Base-by-base conservation (phyloP, 257 asterid genomes). In the Linderniella brevidens region DNA sequence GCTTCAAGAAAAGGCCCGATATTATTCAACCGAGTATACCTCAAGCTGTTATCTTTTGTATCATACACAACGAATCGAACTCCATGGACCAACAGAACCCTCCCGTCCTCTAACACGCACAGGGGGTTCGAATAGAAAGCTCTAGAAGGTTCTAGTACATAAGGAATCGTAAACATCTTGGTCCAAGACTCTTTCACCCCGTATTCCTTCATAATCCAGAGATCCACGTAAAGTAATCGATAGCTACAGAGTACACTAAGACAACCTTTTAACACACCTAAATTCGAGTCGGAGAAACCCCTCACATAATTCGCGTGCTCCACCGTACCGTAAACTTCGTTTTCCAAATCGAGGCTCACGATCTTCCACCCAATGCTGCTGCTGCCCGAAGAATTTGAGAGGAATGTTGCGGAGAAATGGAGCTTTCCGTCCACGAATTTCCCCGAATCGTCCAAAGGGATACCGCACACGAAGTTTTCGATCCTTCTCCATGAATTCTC, bases 341-440 rank as follows among this genome's bases (percentile, higher is more conserved):
- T 58, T 35, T 46, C 64, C 19, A 79, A 44, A 68, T 79, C 86
- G 35, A 79, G 49, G 25, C 61, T 57, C 20, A 71, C 64, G 54
- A 79, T 59, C 3, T 25, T 25, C 32, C 32, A 25, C 6, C 32
- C 32, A 19, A 49, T 36, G 37, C n/a, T n/a, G n/a, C n/a, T n/a
- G n/a, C n/a, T n/a, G n/a, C 18, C 60, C 32, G 32, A 25, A 8
- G 39, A 50, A 39, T 49, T 63, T 35, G 13, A 16, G 12, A 36
- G 66, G 6, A 45, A 53, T 56, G 53, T 35, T 1, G 64, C 48
- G 51, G 62, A 46, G 80, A 82, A 83, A 53, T 82, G 74, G 16
- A 82, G 71, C 65, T 74, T 73, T 32, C 94, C 94, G 17, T 59
- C 54, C 0, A 48, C 73, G 62, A 57, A 77, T 1, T 54, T 48